Percentiles rank a stretch among this genome's conserved stretches.
Evolutionary conservation across 1,284 basidiomycete species (phyloP).

Genomic region (Sphaerobolus stellatus): DNA sequence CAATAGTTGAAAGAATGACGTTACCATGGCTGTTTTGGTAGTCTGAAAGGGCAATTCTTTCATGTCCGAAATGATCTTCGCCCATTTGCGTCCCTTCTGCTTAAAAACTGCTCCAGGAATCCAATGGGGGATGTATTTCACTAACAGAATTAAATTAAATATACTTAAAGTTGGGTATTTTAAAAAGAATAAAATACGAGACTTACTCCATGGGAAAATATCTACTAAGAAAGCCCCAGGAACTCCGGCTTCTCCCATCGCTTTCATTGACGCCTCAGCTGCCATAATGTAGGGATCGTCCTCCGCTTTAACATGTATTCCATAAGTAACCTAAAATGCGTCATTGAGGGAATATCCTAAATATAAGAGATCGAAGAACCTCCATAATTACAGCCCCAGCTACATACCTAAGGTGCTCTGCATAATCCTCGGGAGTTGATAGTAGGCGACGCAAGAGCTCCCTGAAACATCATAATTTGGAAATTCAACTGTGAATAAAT

Average conservation of each 20-base stretch:
- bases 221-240: constrained; percentile 34
- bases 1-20: not conserved
- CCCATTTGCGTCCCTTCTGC: constrained; percentile 23
- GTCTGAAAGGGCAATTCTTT: not conserved
- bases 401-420: constrained; percentile 25
- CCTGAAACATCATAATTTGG: no score
- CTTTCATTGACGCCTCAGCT: constrained; percentile 27
- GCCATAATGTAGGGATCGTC: constrained; percentile 28
- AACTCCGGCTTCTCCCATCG: constrained; percentile 24
- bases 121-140: constrained; percentile 49
- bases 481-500: no score
- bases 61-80: not conserved
- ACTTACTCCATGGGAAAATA: constrained; percentile 23
- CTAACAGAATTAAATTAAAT: constrained; percentile 17
- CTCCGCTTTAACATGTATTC: not conserved
- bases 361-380: not conserved
- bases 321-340: constrained; percentile 5
- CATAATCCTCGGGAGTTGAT: constrained; percentile 25
- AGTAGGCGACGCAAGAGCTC: constrained; percentile 25
- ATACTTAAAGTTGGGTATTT: not conserved
- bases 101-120: constrained; percentile 50
- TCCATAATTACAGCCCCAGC: constrained; percentile 14
- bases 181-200: not conserved
- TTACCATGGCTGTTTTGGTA: not conserved
- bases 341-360: not conserved